These are phyloP conservation scores for Boletus sensibilis DNA, from an alignment of 768 basidiomycete species.

Conservation along the genomic window DNA sequence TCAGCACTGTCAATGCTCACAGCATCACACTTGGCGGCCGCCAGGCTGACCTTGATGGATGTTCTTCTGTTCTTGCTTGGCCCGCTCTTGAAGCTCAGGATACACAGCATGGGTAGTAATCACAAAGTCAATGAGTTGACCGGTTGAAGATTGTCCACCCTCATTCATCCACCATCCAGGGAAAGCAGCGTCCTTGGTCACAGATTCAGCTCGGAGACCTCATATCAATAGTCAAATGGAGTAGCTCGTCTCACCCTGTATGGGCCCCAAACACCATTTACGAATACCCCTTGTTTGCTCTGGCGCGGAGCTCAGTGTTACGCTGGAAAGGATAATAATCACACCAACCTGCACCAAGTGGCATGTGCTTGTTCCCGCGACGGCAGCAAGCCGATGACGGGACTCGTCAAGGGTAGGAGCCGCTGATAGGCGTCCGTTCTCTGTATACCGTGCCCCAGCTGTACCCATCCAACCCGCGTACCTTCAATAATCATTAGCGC, in stretches of 20 bases:
- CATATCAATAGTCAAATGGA: neutral
- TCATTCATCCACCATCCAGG: slow-evolving; percentile 99
- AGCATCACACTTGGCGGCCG: neutral
- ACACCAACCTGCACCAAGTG: slow-evolving; percentile 79
- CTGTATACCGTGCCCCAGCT: slow-evolving; percentile 72
- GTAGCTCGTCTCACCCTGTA: slow-evolving; percentile 53
- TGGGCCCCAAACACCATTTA: slow-evolving; percentile 91
- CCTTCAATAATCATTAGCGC: slow-evolving; percentile 33
- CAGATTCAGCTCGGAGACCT: neutral
- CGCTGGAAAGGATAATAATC: neutral
- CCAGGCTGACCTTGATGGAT: slow-evolving; percentile 50
- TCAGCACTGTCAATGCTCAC: neutral
- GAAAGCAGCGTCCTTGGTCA: slow-evolving; percentile 74
- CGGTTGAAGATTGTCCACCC: slow-evolving; percentile 97
- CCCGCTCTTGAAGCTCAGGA: slow-evolving; percentile 59
- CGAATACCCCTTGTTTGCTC: slow-evolving; percentile 82
- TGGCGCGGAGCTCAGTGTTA: slow-evolving; percentile 28
- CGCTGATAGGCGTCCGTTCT: slow-evolving; percentile 50
- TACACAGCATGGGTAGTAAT: slow-evolving; percentile 91
- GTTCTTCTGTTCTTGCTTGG: slow-evolving; percentile 56
- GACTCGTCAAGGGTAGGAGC: slow-evolving; percentile 74
- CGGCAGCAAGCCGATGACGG: slow-evolving; percentile 78
- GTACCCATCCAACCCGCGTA: slow-evolving; percentile 99
- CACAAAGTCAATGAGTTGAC: slow-evolving; percentile 92
- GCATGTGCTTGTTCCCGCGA: slow-evolving; percentile 96